Conservation (phyloP, 805 yeast genomes). For the Kluyveromyces siamensis region DNA sequence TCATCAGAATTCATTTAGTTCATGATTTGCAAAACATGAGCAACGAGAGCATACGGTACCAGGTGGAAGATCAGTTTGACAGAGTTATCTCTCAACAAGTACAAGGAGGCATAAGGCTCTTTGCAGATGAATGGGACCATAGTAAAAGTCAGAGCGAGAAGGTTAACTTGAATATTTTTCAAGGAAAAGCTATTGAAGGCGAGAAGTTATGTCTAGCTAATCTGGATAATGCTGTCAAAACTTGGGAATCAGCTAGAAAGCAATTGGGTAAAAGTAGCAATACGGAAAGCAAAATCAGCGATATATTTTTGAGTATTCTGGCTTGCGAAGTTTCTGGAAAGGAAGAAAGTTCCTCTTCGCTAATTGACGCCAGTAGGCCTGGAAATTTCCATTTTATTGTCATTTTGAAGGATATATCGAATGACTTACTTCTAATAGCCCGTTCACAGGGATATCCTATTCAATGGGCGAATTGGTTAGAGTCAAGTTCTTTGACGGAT, state of each 20-base stretch:
- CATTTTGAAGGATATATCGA: slow-evolving; percentile 68
- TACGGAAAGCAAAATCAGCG: slow-evolving; percentile 34
- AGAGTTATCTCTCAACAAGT: slow-evolving; percentile 59
- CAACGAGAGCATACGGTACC: slow-evolving; percentile 33
- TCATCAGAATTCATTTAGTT: slow-evolving; percentile 52
- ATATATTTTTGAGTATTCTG: slow-evolving; percentile 61
- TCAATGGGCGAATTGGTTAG: slow-evolving; percentile 91
- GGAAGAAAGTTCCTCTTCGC: slow-evolving; percentile 16
- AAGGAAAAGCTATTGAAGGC: slow-evolving; percentile 73
- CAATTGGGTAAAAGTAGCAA: slow-evolving; percentile 21
- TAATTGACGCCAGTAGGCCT: slow-evolving; percentile 31
- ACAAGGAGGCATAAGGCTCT: slow-evolving; percentile 64
- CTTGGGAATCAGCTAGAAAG: slow-evolving; percentile 26
- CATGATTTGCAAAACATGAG: slow-evolving; percentile 55
- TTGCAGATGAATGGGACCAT: slow-evolving; percentile 44
- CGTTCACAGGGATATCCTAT: slow-evolving; percentile 86
- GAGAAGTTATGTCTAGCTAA: slow-evolving; percentile 85
- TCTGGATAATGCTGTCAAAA: slow-evolving; percentile 61
- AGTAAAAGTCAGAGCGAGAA: slow-evolving; percentile 23
- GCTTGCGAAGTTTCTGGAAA: slow-evolving; percentile 37
- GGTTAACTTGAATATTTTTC: slow-evolving; percentile 53
- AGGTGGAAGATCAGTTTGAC: slow-evolving; percentile 45
- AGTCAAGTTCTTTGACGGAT: slow-evolving; percentile 20
- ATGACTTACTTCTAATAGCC: slow-evolving; percentile 62
- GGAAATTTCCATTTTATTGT: slow-evolving; percentile 67